Conservation (phyloP, 2,329 filamentous ascomycete species). For the Fusarium odoratissimum region DNA sequence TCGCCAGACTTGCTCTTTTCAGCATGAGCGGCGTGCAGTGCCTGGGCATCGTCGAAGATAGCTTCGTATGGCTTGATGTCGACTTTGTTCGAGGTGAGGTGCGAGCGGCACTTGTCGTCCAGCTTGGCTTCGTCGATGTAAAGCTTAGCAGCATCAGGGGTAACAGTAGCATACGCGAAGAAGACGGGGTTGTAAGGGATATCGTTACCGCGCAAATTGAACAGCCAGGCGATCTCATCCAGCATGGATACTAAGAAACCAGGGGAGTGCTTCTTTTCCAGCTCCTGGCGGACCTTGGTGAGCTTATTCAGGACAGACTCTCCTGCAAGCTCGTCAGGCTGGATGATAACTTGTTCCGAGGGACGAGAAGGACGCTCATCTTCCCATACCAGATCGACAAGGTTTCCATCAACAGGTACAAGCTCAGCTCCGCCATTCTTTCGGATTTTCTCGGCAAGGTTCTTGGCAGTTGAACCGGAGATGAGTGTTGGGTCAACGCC, state of each 20-base stretch:
- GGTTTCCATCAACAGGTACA: constrained; percentile 79
- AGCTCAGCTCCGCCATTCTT: constrained; percentile 85
- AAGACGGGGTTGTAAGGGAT: constrained; percentile 99
- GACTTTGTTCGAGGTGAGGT: constrained; percentile 77
- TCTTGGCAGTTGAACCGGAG: constrained; percentile 71
- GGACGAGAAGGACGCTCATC: constrained; percentile 78
- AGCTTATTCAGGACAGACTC: constrained; percentile 88
- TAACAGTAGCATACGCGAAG: constrained; percentile 94
- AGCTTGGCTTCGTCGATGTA: constrained; percentile 89
- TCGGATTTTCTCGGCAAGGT: constrained; percentile 86
- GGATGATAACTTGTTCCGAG: constrained; percentile 78
- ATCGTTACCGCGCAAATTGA: constrained; percentile 93
- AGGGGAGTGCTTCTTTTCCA: constrained; percentile 88
- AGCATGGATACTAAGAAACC: constrained; percentile 94
- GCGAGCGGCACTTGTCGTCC: constrained; percentile 72
- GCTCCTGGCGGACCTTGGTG: constrained; percentile 85
- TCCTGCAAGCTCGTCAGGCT: constrained; percentile 79
- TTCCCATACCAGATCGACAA: constrained; percentile 93
- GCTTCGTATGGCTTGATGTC: constrained; percentile 82
- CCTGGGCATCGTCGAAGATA: constrained; percentile 82
- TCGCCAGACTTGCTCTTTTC: constrained; percentile 50
- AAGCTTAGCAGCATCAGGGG: constrained; percentile 78
- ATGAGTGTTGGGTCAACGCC: constrained; percentile 92
- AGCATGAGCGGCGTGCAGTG: constrained; percentile 60
- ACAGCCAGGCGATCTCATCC: constrained; percentile 98